These are phyloP conservation scores for Colletotrichum caudatum DNA, from an alignment of 2,329 filamentous ascomycete species.

Conservation along the genomic window DNA sequence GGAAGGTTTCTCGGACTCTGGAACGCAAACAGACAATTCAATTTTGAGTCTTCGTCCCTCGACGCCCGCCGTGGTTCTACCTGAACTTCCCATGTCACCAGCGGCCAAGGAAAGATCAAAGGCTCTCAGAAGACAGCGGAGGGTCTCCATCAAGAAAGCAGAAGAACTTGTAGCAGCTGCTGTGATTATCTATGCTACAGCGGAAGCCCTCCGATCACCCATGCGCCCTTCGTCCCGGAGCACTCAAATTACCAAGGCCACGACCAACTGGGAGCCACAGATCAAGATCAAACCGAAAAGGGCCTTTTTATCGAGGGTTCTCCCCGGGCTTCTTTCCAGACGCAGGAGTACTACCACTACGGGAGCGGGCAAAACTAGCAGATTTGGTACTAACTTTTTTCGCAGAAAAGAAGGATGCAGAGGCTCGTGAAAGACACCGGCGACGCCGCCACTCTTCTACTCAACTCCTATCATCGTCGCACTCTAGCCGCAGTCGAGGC, in stretches of 20 bases:
- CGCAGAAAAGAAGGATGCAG: conserved; percentile 68
- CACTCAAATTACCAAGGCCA: conserved; percentile 44
- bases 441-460: conserved; percentile 55
- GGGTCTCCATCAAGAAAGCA: conserved; percentile 58
- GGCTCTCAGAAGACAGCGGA: conserved; percentile 60
- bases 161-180: conserved; percentile 67
- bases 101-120: conserved; percentile 57
- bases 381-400: conserved; percentile 68
- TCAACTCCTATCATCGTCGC: conserved; percentile 52
- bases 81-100: conserved; percentile 54
- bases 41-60: conserved; percentile 55
- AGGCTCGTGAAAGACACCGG: conserved; percentile 53
- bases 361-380: conserved; percentile 55
- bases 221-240: conserved; percentile 48
- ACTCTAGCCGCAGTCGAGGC: conserved; percentile 49
- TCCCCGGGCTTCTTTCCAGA: conserved; percentile 44
- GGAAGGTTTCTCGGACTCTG: conserved; percentile 30
- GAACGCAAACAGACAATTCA: conserved; percentile 41
- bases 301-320: conserved; percentile 51
- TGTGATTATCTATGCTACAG: conserved; percentile 66
- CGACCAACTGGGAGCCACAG: conserved; percentile 47
- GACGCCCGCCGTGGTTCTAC: conserved; percentile 62
- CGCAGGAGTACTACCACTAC: conserved; percentile 50
- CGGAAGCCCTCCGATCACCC: conserved; percentile 59
- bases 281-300: conserved; percentile 45